A percentile compares a stretch with the other conserved stretches of the same genome.
These are phyloP conservation scores for Verticillium isaacii DNA, from an alignment of 2,329 filamentous ascomycete species.

Conservation along the genomic window DNA sequence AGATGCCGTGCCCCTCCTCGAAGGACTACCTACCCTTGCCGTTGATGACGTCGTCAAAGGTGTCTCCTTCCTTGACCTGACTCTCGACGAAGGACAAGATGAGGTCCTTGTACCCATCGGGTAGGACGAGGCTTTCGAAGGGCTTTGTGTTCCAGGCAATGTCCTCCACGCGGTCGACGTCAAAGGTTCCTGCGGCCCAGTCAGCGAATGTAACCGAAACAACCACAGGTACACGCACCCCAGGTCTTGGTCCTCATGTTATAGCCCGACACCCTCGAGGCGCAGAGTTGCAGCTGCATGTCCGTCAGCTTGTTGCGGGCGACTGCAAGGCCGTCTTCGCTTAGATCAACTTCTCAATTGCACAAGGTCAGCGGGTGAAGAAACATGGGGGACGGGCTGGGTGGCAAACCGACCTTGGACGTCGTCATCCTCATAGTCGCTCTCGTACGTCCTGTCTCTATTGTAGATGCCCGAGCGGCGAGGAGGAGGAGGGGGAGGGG, in stretches of 20 bases:
- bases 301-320: constrained; percentile 7
- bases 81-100: constrained; percentile 44
- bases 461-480: background rate
- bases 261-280: constrained; percentile 33
- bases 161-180: constrained; percentile 36
- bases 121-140: constrained; percentile 44
- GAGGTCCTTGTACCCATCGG: constrained; percentile 43
- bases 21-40: constrained; percentile 36
- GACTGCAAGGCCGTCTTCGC: background rate
- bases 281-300: constrained; percentile 10
- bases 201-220: background rate
- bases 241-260: constrained; percentile 39
- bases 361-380: background rate
- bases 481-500: background rate
- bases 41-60: constrained; percentile 47
- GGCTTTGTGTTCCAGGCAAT: constrained; percentile 43
- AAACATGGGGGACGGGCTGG: too few relatives aligned
- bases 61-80: constrained; percentile 32
- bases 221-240: constrained; percentile 13
- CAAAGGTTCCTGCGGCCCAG: constrained; percentile 23
- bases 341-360: background rate
- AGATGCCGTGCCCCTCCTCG: too few relatives aligned
- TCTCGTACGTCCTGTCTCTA: background rate
- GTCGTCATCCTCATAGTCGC: background rate
- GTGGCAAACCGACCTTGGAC: background rate